Evolutionary conservation across 1,284 basidiomycete genomes (phyloP).

Genomic region (Trametes hirsuta): DNA sequence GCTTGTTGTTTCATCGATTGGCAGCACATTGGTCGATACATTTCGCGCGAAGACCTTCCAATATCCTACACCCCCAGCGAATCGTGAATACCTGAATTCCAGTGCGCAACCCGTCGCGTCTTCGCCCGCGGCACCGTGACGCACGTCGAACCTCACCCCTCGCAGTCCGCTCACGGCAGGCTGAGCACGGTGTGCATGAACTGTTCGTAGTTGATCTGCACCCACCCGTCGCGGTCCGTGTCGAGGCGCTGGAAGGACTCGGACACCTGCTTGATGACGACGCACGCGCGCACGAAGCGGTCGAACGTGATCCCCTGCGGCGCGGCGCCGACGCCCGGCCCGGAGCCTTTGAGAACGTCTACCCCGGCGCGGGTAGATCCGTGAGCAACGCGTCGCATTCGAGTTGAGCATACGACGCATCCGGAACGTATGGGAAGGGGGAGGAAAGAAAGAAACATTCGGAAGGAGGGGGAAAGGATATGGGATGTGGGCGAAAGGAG

Average conservation of each 20-base stretch:
- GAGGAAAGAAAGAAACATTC: not conserved
- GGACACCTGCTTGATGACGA: slow-evolving; percentile 76
- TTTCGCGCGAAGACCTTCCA: not conserved
- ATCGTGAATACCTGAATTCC: not conserved
- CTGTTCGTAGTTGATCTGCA: slow-evolving; percentile 76
- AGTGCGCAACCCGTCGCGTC: not conserved
- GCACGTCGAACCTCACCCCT: not conserved
- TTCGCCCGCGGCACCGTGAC: not conserved
- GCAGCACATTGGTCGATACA: not conserved
- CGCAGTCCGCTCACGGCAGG: slow-evolving; percentile 52
- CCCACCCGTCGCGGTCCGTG: slow-evolving; percentile 70
- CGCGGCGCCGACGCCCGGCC: slow-evolving; percentile 33
- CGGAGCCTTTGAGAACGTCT: slow-evolving; percentile 56
- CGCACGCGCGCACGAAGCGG: slow-evolving; percentile 82
- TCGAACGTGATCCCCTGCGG: slow-evolving; percentile 74
- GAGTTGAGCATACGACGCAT: not conserved
- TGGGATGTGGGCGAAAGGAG: not conserved
- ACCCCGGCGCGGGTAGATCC: slow-evolving; percentile 37
- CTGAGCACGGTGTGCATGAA: slow-evolving; percentile 76
- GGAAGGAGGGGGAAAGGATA: not conserved
- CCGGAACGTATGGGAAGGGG: too few species aligned
- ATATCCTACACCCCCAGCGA: not conserved
- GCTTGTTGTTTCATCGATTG: too few species aligned
- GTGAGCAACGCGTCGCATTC: slow-evolving; percentile 7
- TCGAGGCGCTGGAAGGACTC: slow-evolving; percentile 67